Conservation (phyloP, 345 rosid genomes). For the Cardamine resedifolia region DNA sequence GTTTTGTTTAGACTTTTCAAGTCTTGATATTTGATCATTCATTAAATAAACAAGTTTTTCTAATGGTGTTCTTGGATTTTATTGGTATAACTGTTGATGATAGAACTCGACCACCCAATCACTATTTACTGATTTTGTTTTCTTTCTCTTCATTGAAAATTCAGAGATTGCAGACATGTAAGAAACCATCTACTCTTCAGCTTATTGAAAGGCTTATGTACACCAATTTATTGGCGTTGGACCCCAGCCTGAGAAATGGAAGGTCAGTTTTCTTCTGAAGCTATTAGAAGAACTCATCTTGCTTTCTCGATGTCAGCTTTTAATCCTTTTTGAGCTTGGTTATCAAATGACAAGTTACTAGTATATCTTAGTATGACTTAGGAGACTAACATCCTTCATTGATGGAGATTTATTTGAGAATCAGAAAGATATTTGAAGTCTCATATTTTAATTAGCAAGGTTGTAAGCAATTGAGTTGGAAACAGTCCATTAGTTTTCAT, state of each 20-base stretch:
- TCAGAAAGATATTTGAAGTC: neutral
- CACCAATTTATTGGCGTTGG: constrained; percentile 79
- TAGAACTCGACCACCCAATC: neutral
- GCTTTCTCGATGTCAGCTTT: neutral
- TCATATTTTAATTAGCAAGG: neutral
- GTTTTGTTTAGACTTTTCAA: neutral
- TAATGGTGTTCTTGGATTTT: neutral
- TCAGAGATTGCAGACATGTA: constrained; percentile 79
- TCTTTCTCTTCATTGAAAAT: neutral
- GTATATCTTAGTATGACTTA: neutral
- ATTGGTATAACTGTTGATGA: neutral
- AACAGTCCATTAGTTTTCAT: neutral
- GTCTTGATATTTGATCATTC: too few relatives aligned
- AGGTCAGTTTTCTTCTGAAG: constrained; percentile 46
- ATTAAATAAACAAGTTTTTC: too few relatives aligned
- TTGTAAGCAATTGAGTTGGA: neutral
- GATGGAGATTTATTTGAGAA: constrained; percentile 5
- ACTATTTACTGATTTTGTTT: neutral
- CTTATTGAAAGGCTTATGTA: constrained; percentile 65
- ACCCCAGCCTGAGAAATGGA: constrained; percentile 75
- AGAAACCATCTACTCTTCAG: constrained; percentile 78
- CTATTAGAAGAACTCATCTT: neutral
- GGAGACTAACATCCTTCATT: neutral
- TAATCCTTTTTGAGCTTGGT: neutral
- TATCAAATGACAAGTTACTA: neutral